Evolutionary conservation across 768 basidiomycete species (phyloP).

Genomic region (Calvatia gigantea): DNA sequence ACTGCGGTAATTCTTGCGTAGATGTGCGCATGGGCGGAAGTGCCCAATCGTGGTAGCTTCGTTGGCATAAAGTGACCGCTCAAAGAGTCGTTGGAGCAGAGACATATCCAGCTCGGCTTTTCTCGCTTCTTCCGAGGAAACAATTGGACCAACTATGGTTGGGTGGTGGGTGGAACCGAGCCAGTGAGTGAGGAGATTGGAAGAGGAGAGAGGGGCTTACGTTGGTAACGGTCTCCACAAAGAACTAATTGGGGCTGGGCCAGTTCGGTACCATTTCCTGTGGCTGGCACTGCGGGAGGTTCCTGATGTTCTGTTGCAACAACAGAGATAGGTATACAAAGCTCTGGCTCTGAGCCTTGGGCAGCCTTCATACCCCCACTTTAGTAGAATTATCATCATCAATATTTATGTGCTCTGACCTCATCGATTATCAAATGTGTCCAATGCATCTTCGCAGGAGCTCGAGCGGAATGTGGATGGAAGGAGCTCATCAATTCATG

Average conservation of each 20-base stretch:
- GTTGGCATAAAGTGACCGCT: conserved; percentile 35
- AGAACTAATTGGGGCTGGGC: conserved; percentile 40
- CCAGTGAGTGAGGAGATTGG: not conserved
- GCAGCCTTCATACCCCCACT: conserved; percentile 33
- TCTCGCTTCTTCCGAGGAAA: conserved; percentile 42
- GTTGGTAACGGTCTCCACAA: conserved; percentile 50
- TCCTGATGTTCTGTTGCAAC: conserved; percentile 26
- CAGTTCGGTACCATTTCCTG: conserved; percentile 10
- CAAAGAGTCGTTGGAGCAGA: conserved; percentile 45
- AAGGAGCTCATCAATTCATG: conserved; percentile 30
- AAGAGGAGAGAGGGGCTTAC: conserved; percentile 25
- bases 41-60: conserved; percentile 3
- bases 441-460: conserved; percentile 42
- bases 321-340: conserved; percentile 47
- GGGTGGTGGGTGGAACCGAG: conserved; percentile 4
- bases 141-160: conserved; percentile 43
- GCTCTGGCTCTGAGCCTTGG: conserved; percentile 51
- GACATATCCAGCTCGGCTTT: conserved; percentile 44
- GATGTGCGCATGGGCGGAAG: conserved; percentile 4
- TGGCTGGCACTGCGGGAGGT: not conserved
- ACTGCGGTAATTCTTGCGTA: conserved; percentile 42
- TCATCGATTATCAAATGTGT: conserved; percentile 52
- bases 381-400: not conserved
- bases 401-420: conserved; percentile 19
- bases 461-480: conserved; percentile 31